Evolutionary conservation across 306 rosid genomes (phyloP).

Genomic region (Lathyrus sativus): DNA sequence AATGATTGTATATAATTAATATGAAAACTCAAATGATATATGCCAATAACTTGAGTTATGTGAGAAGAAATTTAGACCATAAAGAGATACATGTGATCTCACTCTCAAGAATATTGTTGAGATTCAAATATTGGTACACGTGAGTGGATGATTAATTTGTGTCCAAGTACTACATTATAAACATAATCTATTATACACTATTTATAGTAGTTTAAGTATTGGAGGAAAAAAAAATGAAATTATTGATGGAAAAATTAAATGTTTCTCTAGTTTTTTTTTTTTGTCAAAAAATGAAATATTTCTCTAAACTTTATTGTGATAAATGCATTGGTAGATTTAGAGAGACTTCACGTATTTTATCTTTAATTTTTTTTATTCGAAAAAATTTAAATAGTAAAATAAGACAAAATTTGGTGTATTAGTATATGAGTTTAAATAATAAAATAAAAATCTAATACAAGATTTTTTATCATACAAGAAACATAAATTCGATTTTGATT

Average conservation of each 20-base stretch:
- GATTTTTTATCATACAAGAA: too few species aligned
- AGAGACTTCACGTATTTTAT: not conserved
- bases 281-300: too few species aligned
- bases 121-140: not conserved
- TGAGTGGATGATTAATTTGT: not conserved
- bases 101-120: conserved; percentile 11
- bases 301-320: too few species aligned
- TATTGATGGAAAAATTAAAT: not conserved
- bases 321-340: not conserved
- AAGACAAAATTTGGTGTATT: too few species aligned
- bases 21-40: not conserved
- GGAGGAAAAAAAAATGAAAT: not conserved
- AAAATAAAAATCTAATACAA: too few species aligned
- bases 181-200: not conserved
- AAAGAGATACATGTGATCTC: conserved; percentile 3
- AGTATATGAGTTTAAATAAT: too few species aligned
- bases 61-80: not conserved
- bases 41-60: not conserved
- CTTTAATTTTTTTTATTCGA: too few species aligned
- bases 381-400: too few species aligned
- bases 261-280: not conserved
- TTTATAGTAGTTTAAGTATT: not conserved
- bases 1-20: not conserved
- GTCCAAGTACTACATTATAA: not conserved
- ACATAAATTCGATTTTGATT: too few species aligned